These are phyloP conservation scores for Neonectria coccinea DNA, from an alignment of 2,329 filamentous ascomycete genomes.

Conservation along the genomic window DNA sequence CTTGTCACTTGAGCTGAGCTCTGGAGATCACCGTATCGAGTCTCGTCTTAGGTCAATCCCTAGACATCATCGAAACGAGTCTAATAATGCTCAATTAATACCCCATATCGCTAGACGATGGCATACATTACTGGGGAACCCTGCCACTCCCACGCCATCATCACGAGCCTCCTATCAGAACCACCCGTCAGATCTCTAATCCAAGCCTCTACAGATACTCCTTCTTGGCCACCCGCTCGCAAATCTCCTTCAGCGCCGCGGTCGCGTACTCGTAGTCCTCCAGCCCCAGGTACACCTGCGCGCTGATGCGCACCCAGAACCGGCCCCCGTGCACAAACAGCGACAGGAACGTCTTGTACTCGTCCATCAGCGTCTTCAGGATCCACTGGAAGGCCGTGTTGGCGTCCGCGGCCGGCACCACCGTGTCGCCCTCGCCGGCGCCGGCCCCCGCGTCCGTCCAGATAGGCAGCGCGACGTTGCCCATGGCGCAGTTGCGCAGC, in stretches of 20 bases:
- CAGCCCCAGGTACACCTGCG: conserved; percentile 85
- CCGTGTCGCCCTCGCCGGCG: conserved; percentile 44
- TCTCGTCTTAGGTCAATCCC: too few species aligned
- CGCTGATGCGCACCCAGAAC: conserved; percentile 80
- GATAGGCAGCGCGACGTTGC: conserved; percentile 80
- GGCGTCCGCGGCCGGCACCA: conserved; percentile 49
- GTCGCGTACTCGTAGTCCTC: conserved; percentile 81
- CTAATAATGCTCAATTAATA: too few species aligned
- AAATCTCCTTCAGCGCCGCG: conserved; percentile 64
- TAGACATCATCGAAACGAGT: too few species aligned
- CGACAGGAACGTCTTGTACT: conserved; percentile 79
- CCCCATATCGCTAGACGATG: too few species aligned
- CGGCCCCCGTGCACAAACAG: conserved; percentile 69
- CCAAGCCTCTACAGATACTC: conserved; percentile 46
- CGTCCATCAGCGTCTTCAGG: conserved; percentile 61
- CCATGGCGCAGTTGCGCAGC: conserved; percentile 75
- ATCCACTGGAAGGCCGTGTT: conserved; percentile 68
- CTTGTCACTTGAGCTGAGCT: too few species aligned
- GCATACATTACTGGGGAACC: neutral
- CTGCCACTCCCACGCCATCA: neutral
- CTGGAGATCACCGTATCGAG: too few species aligned
- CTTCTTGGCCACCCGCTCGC: conserved; percentile 53
- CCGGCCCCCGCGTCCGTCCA: conserved; percentile 45
- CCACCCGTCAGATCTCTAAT: conserved; percentile 9
- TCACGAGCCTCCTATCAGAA: neutral